A percentile compares a stretch with the other conserved stretches of the same genome.
Evolutionary conservation across 2,329 filamentous ascomycete genomes (phyloP).

Genomic region (Neospermospora avenae): DNA sequence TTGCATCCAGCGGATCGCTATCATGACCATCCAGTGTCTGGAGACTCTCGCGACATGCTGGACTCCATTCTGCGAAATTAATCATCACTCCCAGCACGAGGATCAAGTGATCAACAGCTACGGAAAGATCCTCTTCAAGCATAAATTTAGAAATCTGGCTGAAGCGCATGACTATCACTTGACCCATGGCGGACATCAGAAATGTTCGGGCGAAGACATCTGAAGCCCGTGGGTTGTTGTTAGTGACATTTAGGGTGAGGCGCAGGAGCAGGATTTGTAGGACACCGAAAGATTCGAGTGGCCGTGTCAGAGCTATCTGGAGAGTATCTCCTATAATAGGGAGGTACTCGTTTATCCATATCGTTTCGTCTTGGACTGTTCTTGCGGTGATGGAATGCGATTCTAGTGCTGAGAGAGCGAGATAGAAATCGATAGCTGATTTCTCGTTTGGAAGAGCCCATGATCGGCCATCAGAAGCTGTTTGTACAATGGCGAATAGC

Average conservation of each 20-base stretch:
- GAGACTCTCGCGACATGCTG: constrained; percentile 53
- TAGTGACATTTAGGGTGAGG: constrained; percentile 80
- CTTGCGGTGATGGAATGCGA: constrained; percentile 48
- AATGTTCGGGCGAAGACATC: constrained; percentile 62
- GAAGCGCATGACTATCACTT: constrained; percentile 51
- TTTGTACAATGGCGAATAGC: constrained; percentile 45
- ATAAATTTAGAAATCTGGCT: constrained; percentile 46
- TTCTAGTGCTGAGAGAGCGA: constrained; percentile 52
- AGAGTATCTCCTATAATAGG: constrained; percentile 50
- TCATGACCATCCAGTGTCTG: constrained; percentile 38
- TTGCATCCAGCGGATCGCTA: constrained; percentile 49
- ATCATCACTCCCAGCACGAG: constrained; percentile 80
- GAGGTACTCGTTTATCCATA: constrained; percentile 50
- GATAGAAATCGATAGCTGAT: constrained; percentile 38
- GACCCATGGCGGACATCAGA: constrained; percentile 48
- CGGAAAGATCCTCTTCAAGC: constrained; percentile 46
- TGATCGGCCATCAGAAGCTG: constrained; percentile 22
- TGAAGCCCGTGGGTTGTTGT: constrained; percentile 70
- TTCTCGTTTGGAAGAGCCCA: constrained; percentile 27
- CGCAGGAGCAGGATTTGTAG: constrained; percentile 46
- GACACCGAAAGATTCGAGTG: constrained; percentile 38
- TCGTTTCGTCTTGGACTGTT: constrained; percentile 41
- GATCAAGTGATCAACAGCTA: constrained; percentile 66
- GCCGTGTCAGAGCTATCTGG: constrained; percentile 36
- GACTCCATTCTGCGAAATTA: constrained; percentile 79